These are phyloP conservation scores for Plasmodium billcollinsi DNA, from an alignment of 169 alveolate species.

Conservation along the genomic window DNA sequence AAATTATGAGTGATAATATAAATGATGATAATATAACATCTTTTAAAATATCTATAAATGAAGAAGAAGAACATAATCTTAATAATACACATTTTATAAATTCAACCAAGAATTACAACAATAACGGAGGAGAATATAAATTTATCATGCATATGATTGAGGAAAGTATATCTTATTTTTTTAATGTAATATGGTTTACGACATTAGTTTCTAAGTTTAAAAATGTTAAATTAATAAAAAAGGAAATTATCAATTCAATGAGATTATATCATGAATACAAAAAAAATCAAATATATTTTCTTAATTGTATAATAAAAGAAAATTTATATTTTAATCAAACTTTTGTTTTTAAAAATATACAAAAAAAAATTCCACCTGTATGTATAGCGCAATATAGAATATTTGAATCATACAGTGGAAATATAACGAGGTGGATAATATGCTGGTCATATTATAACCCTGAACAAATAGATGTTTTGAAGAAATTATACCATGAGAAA, in stretches of 20 bases:
- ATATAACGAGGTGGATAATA: slow-evolving; percentile 83
- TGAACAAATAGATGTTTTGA: slow-evolving; percentile 74
- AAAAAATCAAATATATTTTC: slow-evolving; percentile 77
- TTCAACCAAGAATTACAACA: neutral
- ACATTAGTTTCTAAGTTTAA: slow-evolving; percentile 81
- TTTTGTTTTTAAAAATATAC: slow-evolving; percentile 29
- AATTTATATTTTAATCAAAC: slow-evolving; percentile 17
- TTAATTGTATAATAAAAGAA: slow-evolving; percentile 62
- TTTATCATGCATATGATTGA: slow-evolving; percentile 83
- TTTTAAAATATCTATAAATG: neutral
- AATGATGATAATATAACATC: neutral
- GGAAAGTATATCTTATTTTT: slow-evolving; percentile 79
- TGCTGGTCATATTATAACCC: slow-evolving; percentile 86
- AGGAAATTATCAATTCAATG: slow-evolving; percentile 81
- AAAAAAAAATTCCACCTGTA: slow-evolving; percentile 31
- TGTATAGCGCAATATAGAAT: slow-evolving; percentile 83
- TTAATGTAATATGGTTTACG: slow-evolving; percentile 85
- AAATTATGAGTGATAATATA: neutral
- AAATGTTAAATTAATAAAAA: slow-evolving; percentile 82
- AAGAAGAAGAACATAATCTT: slow-evolving; percentile 15
- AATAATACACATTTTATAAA: neutral
- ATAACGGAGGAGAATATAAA: slow-evolving; percentile 81
- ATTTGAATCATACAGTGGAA: slow-evolving; percentile 80
- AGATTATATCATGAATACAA: slow-evolving; percentile 73
- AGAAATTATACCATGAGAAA: slow-evolving; percentile 24